Evolutionary conservation across 129 eudicot genomes (phyloP), one percentile per base, ranked within the genome.

Genomic region (Artemisia annua): DNA sequence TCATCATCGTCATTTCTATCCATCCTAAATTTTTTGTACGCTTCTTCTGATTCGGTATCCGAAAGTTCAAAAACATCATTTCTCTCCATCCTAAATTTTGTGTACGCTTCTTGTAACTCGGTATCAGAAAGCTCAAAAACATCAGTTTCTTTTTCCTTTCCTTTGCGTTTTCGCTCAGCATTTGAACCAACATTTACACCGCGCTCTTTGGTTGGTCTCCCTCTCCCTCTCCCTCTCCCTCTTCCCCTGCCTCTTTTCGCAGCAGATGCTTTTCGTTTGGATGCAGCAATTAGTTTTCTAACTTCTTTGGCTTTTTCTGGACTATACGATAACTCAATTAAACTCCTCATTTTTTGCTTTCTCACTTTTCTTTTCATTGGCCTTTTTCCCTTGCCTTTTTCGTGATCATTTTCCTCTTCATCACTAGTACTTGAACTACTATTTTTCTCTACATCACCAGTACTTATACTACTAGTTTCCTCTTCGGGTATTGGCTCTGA

Each of bases 221-320:
- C 57, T 52, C 16, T 32, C 16, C 8, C 24, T 63, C 22, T 11
- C 7, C 17, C 18, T 62, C 2, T 15, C 20, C 12, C 39, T 63
- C 16, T 19, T 57, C 63, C 63, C 28, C 22, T 57, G 63, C 63
- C 63, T 57, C 63, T 57, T 19, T 57, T 57, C 1, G 63, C 57
- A 52, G 57, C n/a, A 52, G 18, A 1, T 52, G 57, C 7, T 15
- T 15, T 52, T 7, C 9, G n/a, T 52, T 52, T 52, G 57, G 5
- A 52, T 52, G 5, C 18, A 52, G 57, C 57, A 4, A 18, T 32
- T 10, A 7, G 19, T 9, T 16, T 57, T 57, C 26, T 19, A 57
- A 57, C 20, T 19, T 10, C 63, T 57, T 57, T 57, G 11, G 32
- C 63, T 19, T 57, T 1, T 57, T 7, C 26, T 57, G 63, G 1